Evolutionary conservation across 768 basidiomycete genomes (phyloP).

Genomic region (Russula dissimulans): DNA sequence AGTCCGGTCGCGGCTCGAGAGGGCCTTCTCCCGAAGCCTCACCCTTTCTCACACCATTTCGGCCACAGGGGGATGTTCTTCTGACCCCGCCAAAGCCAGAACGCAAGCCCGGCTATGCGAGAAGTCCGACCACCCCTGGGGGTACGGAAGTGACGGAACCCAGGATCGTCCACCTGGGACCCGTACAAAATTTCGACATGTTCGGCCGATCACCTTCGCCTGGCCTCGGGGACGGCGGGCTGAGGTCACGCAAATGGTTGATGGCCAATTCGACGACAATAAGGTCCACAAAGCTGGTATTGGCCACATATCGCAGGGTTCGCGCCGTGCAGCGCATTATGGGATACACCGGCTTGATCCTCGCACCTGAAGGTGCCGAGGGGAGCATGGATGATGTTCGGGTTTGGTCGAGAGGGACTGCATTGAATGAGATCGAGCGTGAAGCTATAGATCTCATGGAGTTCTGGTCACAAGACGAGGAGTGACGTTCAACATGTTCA

Average conservation of each 20-base stretch:
- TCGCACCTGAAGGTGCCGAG: constrained; percentile 31
- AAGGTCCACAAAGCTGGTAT: constrained; percentile 42
- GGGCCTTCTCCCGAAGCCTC: constrained; percentile 41
- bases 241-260: constrained; percentile 3
- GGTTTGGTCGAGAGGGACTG: constrained; percentile 26
- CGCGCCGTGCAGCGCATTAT: constrained; percentile 52
- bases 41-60: constrained; percentile 26
- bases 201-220: constrained; percentile 9
- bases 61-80: constrained; percentile 11
- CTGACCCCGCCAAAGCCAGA: constrained; percentile 16
- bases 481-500: neutral
- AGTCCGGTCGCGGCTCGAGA: constrained; percentile 28
- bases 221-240: constrained; percentile 2
- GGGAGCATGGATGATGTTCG: constrained; percentile 22
- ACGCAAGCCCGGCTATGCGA: constrained; percentile 36
- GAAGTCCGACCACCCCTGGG: constrained; percentile 29
- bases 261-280: constrained; percentile 25
- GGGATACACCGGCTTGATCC: constrained; percentile 53
- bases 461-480: constrained; percentile 8
- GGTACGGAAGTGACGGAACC: constrained; percentile 31
- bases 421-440: constrained; percentile 13
- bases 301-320: constrained; percentile 50
- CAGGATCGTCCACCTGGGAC: constrained; percentile 55
- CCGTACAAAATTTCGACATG: constrained; percentile 31
- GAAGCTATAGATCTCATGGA: constrained; percentile 21